Base-by-base conservation (phyloP, 345 rosid genomes). In the Citrus hindsii region DNA sequence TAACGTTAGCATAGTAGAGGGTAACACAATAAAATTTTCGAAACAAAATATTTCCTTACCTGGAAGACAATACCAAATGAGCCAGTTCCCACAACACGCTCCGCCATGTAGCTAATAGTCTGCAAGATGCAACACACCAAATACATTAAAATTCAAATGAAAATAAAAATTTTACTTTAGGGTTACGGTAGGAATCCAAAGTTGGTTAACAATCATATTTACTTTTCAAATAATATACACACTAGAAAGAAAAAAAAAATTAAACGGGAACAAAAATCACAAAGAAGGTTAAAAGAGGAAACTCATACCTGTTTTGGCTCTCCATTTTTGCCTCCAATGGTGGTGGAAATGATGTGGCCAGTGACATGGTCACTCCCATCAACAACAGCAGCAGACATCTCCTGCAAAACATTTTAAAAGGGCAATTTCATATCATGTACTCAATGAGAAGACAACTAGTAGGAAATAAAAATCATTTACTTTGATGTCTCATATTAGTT, bases 81-180 rank as follows among this genome's bases (percentile, higher is more conserved):
- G 30, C 98, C 98, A 56, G 90, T 90, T 46, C 98, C 98, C 7
- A 93, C 95, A 56, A 93, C 90, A 27, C 98, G 89, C 89, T 93
- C 98, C 40, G 98, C 96, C 98, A 93, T 93, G 87, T 91, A 93
- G 81, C 98, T 93, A 74, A 93, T 93, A 5, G 96, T 93, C 94
- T 93, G 77, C 75, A 81, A 84, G 53, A 84, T 73, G 28, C 66
- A 79, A 48, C 71, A 76, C 28, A 76, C 19, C 60, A 64, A 72
- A 30, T 28, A 6, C 25, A 51, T 67, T 8, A 78, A 13, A 13
- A 13, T 69, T 48, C 32, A 32, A 27, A 68, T 35, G 8, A 42
- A 40, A 27, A 35, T 7, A 8, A 67, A 67, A 9, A 25, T 5
- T 2, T 0, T 8, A 22, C 1, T 21, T 25, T 19, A 4, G 4